Conservation (phyloP, 2,329 filamentous ascomycete genomes). For the Talaromyces funiculosus region DNA sequence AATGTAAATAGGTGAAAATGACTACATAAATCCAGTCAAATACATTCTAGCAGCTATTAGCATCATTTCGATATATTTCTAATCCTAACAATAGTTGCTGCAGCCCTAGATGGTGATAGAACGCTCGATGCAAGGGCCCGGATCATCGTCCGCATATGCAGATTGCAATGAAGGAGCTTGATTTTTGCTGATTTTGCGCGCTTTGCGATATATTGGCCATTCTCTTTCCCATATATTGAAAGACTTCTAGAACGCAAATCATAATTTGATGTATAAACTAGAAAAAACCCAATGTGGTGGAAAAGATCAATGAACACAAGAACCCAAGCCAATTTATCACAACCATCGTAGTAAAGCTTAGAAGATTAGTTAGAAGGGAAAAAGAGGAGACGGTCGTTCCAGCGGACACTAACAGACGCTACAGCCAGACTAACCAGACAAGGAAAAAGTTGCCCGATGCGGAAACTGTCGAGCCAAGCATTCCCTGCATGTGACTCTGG, state of each 20-base stretch:
- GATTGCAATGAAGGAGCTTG: background rate
- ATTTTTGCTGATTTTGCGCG: constrained; percentile 2
- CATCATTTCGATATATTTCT: background rate
- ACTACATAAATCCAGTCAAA: background rate
- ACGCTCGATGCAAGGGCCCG: constrained; percentile 1
- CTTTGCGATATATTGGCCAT: background rate
- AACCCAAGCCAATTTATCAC: background rate
- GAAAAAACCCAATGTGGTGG: background rate
- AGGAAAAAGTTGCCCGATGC: background rate
- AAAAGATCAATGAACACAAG: background rate
- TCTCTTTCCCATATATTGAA: too few relatives aligned
- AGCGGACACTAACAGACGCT: background rate
- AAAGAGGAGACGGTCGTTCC: background rate
- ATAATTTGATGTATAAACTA: too few relatives aligned
- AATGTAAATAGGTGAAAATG: background rate
- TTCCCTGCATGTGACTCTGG: constrained; percentile 10
- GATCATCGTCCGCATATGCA: background rate
- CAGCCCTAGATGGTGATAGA: background rate
- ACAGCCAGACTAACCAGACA: background rate
- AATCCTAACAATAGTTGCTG: background rate
- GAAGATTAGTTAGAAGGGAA: background rate
- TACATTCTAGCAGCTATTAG: background rate
- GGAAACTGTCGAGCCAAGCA: constrained; percentile 1
- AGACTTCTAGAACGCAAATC: too few relatives aligned
- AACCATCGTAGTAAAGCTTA: background rate